Evolutionary conservation across 2,329 filamentous ascomycete species (phyloP).

Genomic region (Alternaria panax): DNA sequence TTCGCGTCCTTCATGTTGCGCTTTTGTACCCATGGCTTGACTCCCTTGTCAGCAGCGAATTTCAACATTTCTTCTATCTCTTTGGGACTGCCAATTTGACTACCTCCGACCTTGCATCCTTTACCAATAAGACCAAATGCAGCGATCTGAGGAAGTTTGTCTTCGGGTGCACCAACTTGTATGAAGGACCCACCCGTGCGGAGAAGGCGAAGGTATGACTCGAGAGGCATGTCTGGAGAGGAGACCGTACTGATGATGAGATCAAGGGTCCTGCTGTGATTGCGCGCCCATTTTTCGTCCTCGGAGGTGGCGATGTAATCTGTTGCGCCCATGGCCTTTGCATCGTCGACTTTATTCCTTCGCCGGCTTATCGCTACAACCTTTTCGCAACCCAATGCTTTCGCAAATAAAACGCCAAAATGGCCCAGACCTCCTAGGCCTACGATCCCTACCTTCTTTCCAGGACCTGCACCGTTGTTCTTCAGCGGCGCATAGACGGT

Average conservation of each 20-base stretch:
- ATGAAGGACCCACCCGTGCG: constrained; percentile 68
- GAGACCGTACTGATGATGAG: constrained; percentile 68
- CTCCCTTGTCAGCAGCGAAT: constrained; percentile 64
- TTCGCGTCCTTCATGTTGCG: constrained; percentile 64
- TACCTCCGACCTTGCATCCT: constrained; percentile 56
- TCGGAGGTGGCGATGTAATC: constrained; percentile 64
- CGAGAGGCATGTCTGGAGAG: constrained; percentile 67
- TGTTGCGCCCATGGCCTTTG: constrained; percentile 68
- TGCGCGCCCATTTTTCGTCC: constrained; percentile 64
- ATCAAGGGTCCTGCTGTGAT: constrained; percentile 64
- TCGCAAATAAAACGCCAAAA: constrained; percentile 74
- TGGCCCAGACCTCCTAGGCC: constrained; percentile 79
- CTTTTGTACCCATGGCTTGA: constrained; percentile 70
- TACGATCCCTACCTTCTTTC: constrained; percentile 74
- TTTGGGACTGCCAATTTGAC: constrained; percentile 60
- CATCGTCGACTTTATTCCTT: constrained; percentile 65
- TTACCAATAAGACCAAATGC: constrained; percentile 67
- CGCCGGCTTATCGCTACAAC: constrained; percentile 71
- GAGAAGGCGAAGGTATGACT: constrained; percentile 68
- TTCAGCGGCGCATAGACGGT: constrained; percentile 75
- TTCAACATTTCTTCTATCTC: constrained; percentile 69
- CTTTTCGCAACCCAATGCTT: constrained; percentile 72
- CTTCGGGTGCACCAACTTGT: constrained; percentile 73
- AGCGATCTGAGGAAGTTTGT: constrained; percentile 60
- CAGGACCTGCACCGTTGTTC: constrained; percentile 71